These are phyloP conservation scores for Lepidopterella palustris DNA, from an alignment of 495 filamentous ascomycete genomes.

Conservation along the genomic window DNA sequence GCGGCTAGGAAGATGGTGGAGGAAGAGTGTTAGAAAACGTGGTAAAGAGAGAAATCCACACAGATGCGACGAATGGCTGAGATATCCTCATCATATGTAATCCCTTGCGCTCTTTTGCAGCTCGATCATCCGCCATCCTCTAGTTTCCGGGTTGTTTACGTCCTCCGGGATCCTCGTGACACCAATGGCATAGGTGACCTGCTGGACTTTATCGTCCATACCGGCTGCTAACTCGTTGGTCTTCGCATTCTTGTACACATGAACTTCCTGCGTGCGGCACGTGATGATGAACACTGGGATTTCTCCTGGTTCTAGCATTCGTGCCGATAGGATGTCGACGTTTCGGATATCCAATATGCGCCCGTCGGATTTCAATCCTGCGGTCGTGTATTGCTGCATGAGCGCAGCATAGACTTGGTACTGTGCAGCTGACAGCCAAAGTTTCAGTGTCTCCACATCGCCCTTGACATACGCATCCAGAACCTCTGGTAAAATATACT, in stretches of 20 bases:
- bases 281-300: slow-evolving; percentile 96
- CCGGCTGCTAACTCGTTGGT: slow-evolving; percentile 85
- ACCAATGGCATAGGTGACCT: slow-evolving; percentile 96
- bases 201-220: slow-evolving; percentile 97
- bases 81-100: slow-evolving; percentile 58
- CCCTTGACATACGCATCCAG: slow-evolving; percentile 97
- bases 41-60: background rate
- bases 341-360: slow-evolving; percentile 89
- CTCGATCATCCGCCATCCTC: slow-evolving; percentile 95
- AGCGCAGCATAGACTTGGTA: slow-evolving; percentile 91
- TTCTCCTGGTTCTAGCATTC: slow-evolving; percentile 93
- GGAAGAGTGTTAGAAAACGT: background rate
- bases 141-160: slow-evolving; percentile 91
- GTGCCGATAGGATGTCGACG: slow-evolving; percentile 82
- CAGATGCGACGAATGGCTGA: background rate
- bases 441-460: slow-evolving; percentile 79
- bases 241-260: slow-evolving; percentile 91
- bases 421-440: slow-evolving; percentile 93
- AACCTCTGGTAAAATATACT: slow-evolving; percentile 96
- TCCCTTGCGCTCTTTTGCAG: slow-evolving; percentile 97
- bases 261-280: slow-evolving; percentile 94
- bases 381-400: slow-evolving; percentile 87
- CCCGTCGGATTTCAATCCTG: slow-evolving; percentile 88
- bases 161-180: slow-evolving; percentile 90
- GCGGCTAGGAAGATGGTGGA: background rate